Evolutionary conservation across 2,329 filamentous ascomycete species (phyloP).

Genomic region (Trematosphaeria pertusa): DNA sequence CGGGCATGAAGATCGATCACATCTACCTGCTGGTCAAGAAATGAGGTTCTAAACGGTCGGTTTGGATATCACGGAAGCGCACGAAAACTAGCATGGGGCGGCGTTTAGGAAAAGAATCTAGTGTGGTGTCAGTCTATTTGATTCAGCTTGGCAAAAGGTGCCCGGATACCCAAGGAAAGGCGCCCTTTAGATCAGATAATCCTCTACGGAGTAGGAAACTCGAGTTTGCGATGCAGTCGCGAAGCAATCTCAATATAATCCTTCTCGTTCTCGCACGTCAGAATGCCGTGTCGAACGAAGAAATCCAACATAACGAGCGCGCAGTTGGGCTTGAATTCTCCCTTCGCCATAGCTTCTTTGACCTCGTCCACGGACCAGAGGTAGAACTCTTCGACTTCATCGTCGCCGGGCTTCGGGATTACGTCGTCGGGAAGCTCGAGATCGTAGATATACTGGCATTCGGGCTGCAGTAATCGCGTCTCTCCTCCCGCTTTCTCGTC

Average conservation of each 20-base stretch:
- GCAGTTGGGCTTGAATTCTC: slow-evolving; percentile 90
- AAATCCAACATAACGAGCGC: slow-evolving; percentile 84
- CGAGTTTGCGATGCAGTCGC: slow-evolving; percentile 76
- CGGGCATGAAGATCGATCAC: slow-evolving; percentile 88
- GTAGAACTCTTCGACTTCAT: slow-evolving; percentile 83
- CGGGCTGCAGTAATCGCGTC: slow-evolving; percentile 32
- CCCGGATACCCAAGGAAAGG: slow-evolving; percentile 41
- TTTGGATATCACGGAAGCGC: slow-evolving; percentile 3
- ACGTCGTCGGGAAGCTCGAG: slow-evolving; percentile 31
- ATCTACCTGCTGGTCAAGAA: slow-evolving; percentile 95
- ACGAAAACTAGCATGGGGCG: slow-evolving; percentile 35
- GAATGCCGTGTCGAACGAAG: slow-evolving; percentile 80
- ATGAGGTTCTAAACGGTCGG: slow-evolving; percentile 52
- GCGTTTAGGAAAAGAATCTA: slow-evolving; percentile 35
- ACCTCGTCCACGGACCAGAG: slow-evolving; percentile 77
- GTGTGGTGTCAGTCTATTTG: slow-evolving; percentile 38
- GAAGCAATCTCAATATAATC: slow-evolving; percentile 75
- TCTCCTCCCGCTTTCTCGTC: slow-evolving; percentile 73
- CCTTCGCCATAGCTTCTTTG: slow-evolving; percentile 68
- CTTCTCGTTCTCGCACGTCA: slow-evolving; percentile 78
- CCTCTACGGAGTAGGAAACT: slow-evolving; percentile 66
- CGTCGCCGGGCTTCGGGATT: slow-evolving; percentile 55
- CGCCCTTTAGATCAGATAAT: slow-evolving; percentile 25
- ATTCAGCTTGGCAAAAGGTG: slow-evolving; percentile 28
- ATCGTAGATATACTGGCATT: slow-evolving; percentile 44